Conservation (phyloP, 2,329 filamentous ascomycete species). For the Dactylellina haptotyla region DNA sequence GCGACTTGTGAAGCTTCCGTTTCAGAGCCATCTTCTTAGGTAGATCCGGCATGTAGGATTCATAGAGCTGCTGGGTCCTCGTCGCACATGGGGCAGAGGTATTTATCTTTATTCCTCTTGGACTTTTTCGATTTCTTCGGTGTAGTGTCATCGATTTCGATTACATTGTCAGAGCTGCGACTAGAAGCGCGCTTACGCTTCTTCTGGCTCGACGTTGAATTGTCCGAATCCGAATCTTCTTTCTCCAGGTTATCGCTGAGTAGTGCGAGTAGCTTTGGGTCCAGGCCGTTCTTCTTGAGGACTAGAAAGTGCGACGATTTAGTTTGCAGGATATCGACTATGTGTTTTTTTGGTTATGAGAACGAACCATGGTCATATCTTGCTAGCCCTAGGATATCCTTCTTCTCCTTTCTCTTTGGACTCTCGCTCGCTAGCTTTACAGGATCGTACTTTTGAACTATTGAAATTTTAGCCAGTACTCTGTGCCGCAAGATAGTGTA, state of each 20-base stretch:
- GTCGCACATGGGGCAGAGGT: conserved; percentile 38
- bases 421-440: conserved; percentile 15
- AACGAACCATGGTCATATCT: conserved; percentile 24
- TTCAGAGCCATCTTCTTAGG: conserved; percentile 26
- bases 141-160: conserved; percentile 8
- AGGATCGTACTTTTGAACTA: conserved; percentile 38
- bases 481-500: neutral
- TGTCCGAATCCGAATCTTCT: neutral
- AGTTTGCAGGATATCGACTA: too few relatives aligned
- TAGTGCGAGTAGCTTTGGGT: conserved; percentile 26
- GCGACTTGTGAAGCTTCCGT: conserved; percentile 45
- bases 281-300: conserved; percentile 31
- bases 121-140: conserved; percentile 34
- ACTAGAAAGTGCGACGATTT: conserved; percentile 12
- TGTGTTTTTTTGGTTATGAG: too few relatives aligned
- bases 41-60: conserved; percentile 49
- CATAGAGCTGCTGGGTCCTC: conserved; percentile 43
- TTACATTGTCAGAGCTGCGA: conserved; percentile 9
- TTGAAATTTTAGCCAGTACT: neutral
- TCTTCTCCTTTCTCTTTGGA: conserved; percentile 18
- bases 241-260: conserved; percentile 17
- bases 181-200: conserved; percentile 35
- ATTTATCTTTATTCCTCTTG: conserved; percentile 6
- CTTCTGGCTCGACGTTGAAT: conserved; percentile 38
- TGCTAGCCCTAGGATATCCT: conserved; percentile 9